Base-by-base conservation (phyloP, 2,329 filamentous ascomycete species). In the Ophiosphaerella herpotricha region DNA sequence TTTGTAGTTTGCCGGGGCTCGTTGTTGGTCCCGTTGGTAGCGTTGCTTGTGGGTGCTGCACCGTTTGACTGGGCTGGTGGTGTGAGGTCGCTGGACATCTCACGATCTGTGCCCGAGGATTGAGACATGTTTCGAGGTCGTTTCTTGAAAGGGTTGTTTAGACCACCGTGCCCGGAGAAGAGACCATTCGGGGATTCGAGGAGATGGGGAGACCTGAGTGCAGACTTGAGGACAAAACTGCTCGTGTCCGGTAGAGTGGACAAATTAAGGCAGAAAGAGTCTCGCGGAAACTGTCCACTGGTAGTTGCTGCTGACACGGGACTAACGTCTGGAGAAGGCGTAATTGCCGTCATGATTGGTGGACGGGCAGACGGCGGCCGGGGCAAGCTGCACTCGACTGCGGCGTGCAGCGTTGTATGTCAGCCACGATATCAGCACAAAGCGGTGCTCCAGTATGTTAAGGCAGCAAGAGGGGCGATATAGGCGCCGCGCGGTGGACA, bases 91-190 rank as follows among this genome's bases (percentile, higher is more conserved):
- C 57, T 66, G 40, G 71, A 73, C 64, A 71, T 66, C 45, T 75
- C 73, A 49, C 69, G 67, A 55, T 75, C 73, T 40, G 70, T 74
- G 36, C 70, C 69, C 33, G 73, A 75, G 14, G 73, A 73, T 52
- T 74, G 70, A 57, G 73, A 75, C 73, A 75, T 75, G 56, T 74
- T 75, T 63, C 73, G 72, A 43, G 71, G 64, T 46, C 73, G 64
- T 55, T 72, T 71, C 57, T 65, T 71, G 63, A 69, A 71, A 35
- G 64, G 48, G 50, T 61, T 63, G 47, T 50, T 71, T 55, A 72
- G 46, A 43, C 59, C 52, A 48, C 57, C 54, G 57, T 49, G 57
- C 46, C 58, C 59, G 32, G 67, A 55, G 54, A 66, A 70, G 33
- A 71, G 61, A 44, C 66, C 68, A 64, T 66, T 70, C 34, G 72